A percentile compares a stretch with the other conserved stretches of the same genome.
Conservation (phyloP, 2,329 filamentous ascomycete species). For the Aspergillus brunneoviolaceus region DNA sequence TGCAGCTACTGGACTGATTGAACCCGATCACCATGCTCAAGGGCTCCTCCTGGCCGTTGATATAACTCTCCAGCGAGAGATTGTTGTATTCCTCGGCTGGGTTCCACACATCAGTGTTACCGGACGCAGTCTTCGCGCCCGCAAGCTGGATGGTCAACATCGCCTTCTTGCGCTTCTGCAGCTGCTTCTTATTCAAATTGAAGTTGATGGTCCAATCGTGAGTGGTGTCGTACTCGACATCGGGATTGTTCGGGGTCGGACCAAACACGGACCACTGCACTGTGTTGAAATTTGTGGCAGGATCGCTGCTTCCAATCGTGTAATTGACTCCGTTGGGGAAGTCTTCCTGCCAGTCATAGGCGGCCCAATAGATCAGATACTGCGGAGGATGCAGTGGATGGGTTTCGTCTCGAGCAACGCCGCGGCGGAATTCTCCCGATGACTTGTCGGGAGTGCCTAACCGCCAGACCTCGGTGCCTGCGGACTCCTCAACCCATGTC, state of each 20-base stretch:
- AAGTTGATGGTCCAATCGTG: conserved; percentile 63
- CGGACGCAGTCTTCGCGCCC: conserved; percentile 61
- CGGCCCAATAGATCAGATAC: conserved; percentile 62
- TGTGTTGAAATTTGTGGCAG: conserved; percentile 58
- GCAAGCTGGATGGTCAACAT: conserved; percentile 65
- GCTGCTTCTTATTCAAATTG: conserved; percentile 44
- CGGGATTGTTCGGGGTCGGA: conserved; percentile 36
- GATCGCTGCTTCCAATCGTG: conserved; percentile 55
- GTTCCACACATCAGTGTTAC: conserved; percentile 62
- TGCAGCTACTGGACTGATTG: conserved; percentile 60
- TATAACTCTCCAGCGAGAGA: conserved; percentile 51
- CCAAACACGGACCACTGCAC: conserved; percentile 67
- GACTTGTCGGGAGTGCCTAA: conserved; percentile 63
- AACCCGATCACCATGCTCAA: conserved; percentile 41
- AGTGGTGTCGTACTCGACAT: conserved; percentile 40
- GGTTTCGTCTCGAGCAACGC: conserved; percentile 50
- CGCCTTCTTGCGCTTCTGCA: conserved; percentile 48
- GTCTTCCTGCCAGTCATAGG: conserved; percentile 59
- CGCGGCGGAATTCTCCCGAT: conserved; percentile 61
- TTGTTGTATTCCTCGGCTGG: conserved; percentile 54
- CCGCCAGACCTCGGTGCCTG: conserved; percentile 61
- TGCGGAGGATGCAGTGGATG: conserved; percentile 56
- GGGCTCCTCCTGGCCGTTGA: conserved; percentile 45
- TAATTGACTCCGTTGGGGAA: conserved; percentile 61
- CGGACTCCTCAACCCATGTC: conserved; percentile 55